Percentiles rank a stretch among this genome's conserved stretches.
Evolutionary conservation across 805 yeast genomes (phyloP).

Genomic region (Kazachstania psychrophila): DNA sequence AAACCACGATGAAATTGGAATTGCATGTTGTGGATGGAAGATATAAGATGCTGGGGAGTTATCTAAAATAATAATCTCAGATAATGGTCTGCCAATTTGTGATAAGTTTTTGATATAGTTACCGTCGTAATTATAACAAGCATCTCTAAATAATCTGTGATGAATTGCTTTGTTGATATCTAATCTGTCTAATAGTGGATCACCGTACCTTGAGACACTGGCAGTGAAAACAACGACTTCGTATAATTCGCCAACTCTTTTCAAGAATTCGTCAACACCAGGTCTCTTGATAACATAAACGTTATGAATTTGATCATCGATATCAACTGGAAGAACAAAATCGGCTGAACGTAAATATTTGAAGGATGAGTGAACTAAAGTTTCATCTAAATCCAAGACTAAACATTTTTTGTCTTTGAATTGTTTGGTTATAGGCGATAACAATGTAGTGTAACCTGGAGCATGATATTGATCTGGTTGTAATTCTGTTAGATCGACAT

Average conservation of each 20-base stretch:
- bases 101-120: slow-evolving; percentile 89
- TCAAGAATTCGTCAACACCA: slow-evolving; percentile 90
- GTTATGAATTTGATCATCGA: slow-evolving; percentile 83
- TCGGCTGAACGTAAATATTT: slow-evolving; percentile 88
- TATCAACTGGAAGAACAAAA: slow-evolving; percentile 95
- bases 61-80: slow-evolving; percentile 82
- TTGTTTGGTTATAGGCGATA: slow-evolving; percentile 37
- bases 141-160: slow-evolving; percentile 88
- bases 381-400: slow-evolving; percentile 88
- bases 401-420: slow-evolving; percentile 70
- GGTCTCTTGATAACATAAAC: slow-evolving; percentile 96
- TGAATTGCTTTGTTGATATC: slow-evolving; percentile 71
- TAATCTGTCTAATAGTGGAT: slow-evolving; percentile 82
- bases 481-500: slow-evolving; percentile 50
- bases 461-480: slow-evolving; percentile 68
- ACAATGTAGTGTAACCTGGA: slow-evolving; percentile 56
- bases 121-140: slow-evolving; percentile 89
- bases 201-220: slow-evolving; percentile 89
- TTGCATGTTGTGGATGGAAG: slow-evolving; percentile 95
- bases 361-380: slow-evolving; percentile 91
- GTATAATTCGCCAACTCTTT: slow-evolving; percentile 70
- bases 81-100: slow-evolving; percentile 86
- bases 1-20: slow-evolving; percentile 97
- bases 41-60: slow-evolving; percentile 98
- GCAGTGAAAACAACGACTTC: slow-evolving; percentile 98